Conservation (phyloP, 1,284 basidiomycete genomes). For the Rhodotorula sp. region DNA sequence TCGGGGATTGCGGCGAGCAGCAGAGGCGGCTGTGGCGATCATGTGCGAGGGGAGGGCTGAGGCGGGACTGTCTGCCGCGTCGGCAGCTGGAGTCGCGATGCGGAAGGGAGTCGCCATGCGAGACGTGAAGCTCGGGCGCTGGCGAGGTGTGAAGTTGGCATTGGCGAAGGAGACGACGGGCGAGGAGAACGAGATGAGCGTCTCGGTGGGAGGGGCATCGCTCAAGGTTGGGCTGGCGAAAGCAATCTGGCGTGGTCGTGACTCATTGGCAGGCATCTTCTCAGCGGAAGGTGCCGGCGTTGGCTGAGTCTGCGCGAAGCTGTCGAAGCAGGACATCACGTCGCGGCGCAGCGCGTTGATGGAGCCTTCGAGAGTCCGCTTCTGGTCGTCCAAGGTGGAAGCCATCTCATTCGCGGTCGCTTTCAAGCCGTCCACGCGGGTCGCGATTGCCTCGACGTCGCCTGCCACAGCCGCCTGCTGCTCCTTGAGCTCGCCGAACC, state of each 20-base stretch:
- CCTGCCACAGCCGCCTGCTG: neutral
- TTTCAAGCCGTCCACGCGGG: too few relatives aligned
- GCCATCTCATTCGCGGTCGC: too few relatives aligned
- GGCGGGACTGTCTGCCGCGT: neutral
- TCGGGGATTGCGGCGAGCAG: conserved; percentile 4
- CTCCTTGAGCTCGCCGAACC: neutral
- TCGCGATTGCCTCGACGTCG: neutral
- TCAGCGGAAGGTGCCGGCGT: neutral
- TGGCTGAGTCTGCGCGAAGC: neutral
- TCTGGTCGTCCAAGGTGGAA: too few relatives aligned
- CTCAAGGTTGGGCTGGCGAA: neutral
- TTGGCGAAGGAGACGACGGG: neutral
- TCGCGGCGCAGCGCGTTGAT: neutral
- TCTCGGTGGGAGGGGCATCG: conserved; percentile 5
- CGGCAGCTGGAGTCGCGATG: neutral
- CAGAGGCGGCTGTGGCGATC: neutral
- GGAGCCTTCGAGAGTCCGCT: neutral
- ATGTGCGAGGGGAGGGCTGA: conserved; percentile 22
- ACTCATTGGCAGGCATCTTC: too few relatives aligned
- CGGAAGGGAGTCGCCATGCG: conserved; percentile 14
- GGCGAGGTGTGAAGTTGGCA: neutral
- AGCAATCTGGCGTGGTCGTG: neutral
- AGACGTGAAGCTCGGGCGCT: neutral
- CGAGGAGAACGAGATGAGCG: conserved; percentile 9
- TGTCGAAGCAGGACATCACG: neutral